Evolutionary conservation across 768 basidiomycete species (phyloP).

Genomic region (Podaxis sp.): DNA sequence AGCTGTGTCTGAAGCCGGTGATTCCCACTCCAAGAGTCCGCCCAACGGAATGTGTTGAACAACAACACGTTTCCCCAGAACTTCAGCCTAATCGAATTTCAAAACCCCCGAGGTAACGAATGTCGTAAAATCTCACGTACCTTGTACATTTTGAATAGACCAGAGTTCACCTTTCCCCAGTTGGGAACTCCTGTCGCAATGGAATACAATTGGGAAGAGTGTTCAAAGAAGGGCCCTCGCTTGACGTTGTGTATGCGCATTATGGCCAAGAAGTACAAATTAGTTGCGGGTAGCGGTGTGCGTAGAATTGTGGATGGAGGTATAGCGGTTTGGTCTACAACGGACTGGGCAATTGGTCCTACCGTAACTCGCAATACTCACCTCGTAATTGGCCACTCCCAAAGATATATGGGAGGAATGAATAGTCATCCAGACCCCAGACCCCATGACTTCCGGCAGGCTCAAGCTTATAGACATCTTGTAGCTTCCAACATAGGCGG

Average conservation of each 20-base stretch:
- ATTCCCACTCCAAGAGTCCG: conserved; percentile 71
- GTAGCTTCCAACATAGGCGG: conserved; percentile 78
- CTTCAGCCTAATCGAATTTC: conserved; percentile 64
- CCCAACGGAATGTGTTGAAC: conserved; percentile 93
- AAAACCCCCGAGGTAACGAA: conserved; percentile 4
- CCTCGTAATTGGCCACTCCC: conserved; percentile 90
- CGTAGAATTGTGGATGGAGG: conserved; percentile 66
- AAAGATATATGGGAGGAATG: conserved; percentile 86
- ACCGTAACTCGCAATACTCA: conserved; percentile 24
- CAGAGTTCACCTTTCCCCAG: conserved; percentile 89
- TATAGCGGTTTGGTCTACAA: conserved; percentile 59
- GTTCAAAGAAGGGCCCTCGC: conserved; percentile 86
- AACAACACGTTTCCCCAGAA: conserved; percentile 92
- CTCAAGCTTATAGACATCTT: conserved; percentile 88
- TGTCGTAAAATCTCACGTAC: conserved; percentile 35
- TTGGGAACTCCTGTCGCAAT: conserved; percentile 87
- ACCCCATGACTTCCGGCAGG: conserved; percentile 98
- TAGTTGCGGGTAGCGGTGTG: conserved; percentile 58
- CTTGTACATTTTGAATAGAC: conserved; percentile 96
- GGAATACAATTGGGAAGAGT: conserved; percentile 85
- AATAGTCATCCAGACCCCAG: conserved; percentile 95
- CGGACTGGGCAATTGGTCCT: conserved; percentile 13
- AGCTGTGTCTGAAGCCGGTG: background rate
- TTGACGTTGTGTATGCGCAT: conserved; percentile 80
- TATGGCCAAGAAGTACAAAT: conserved; percentile 80